A percentile compares a stretch with the other conserved stretches of the same genome.
Evolutionary conservation across 2,329 filamentous ascomycete species (phyloP).

Genomic region (Hypoxylon sp.): DNA sequence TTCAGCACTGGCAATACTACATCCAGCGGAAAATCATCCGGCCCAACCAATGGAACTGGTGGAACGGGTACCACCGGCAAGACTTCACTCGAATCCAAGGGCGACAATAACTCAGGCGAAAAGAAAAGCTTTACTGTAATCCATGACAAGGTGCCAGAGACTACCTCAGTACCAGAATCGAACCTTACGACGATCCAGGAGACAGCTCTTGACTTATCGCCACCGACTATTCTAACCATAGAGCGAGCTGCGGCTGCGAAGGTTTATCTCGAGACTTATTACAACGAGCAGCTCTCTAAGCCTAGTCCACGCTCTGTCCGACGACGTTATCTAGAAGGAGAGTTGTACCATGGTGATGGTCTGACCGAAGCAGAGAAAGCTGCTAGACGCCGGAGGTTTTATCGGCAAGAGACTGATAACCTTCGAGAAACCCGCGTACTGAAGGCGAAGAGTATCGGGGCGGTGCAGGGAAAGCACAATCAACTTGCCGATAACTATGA

Average conservation of each 20-base stretch:
- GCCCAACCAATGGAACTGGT: conserved; percentile 31
- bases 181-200: conserved; percentile 48
- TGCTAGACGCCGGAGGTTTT: conserved; percentile 66
- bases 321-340: conserved; percentile 67
- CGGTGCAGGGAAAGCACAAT: conserved; percentile 53
- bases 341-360: conserved; percentile 64
- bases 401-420: conserved; percentile 74
- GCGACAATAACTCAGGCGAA: conserved; percentile 43
- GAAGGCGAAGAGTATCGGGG: conserved; percentile 65
- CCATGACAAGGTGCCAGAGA: conserved; percentile 40
- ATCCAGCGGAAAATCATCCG: conserved; percentile 31
- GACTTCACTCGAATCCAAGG: conserved; percentile 54
- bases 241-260: conserved; percentile 84
- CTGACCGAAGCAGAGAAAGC: conserved; percentile 65
- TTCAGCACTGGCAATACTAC: conserved; percentile 33
- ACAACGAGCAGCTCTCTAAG: conserved; percentile 71
- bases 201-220: conserved; percentile 39
- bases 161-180: conserved; percentile 41
- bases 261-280: conserved; percentile 85
- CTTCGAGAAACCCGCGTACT: conserved; percentile 76
- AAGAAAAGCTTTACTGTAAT: conserved; percentile 43
- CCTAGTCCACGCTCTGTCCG: conserved; percentile 68
- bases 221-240: conserved; percentile 64
- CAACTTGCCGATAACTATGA: conserved; percentile 75
- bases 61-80: conserved; percentile 47